Percentiles rank a stretch among this genome's conserved stretches.
phyloP scores from a whole-genome alignment of 1,284 basidiomycete genomes.

The Austroboletus niveus region DNA sequence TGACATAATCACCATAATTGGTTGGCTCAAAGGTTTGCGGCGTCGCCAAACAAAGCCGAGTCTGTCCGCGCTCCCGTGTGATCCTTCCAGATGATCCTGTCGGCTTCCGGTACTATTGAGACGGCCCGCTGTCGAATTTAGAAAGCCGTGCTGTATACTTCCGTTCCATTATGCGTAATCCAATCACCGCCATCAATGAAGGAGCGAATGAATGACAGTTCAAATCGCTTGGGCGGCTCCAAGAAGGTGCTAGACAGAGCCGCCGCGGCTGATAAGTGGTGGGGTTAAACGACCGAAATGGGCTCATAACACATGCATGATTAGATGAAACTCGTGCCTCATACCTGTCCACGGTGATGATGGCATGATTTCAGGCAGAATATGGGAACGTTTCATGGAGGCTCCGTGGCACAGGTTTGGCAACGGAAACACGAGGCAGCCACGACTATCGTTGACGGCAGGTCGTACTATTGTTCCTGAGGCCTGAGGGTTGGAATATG shows the following conservation, averaged over 20 bases:
- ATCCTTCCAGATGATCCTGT: conserved; percentile 20
- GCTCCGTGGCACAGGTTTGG: conserved; percentile 13
- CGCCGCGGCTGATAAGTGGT: neutral
- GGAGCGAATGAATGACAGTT: conserved; percentile 1
- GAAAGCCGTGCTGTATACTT: conserved; percentile 11
- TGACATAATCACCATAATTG: conserved; percentile 26
- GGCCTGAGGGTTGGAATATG: conserved; percentile 4
- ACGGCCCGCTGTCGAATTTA: conserved; percentile 9
- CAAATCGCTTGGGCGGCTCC: neutral
- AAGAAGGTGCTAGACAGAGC: no score
- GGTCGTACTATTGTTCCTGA: no score
- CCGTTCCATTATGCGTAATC: conserved; percentile 9
- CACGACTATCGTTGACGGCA: conserved; percentile 1
- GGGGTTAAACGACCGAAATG: conserved; percentile 13
- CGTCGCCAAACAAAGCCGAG: conserved; percentile 17
- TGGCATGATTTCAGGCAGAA: conserved; percentile 10
- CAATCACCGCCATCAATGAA: conserved; percentile 7
- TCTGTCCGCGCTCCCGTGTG: conserved; percentile 21
- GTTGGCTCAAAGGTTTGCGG: conserved; percentile 5
- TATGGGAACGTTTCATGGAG: conserved; percentile 16
- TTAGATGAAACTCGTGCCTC: conserved; percentile 13
- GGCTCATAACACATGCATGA: conserved; percentile 24
- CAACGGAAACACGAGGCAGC: conserved; percentile 30
- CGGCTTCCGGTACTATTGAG: conserved; percentile 13
- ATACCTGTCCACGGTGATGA: conserved; percentile 12